Evolutionary conservation across 495 filamentous ascomycete species (phyloP).

Genomic region (Penicillium arizonense): DNA sequence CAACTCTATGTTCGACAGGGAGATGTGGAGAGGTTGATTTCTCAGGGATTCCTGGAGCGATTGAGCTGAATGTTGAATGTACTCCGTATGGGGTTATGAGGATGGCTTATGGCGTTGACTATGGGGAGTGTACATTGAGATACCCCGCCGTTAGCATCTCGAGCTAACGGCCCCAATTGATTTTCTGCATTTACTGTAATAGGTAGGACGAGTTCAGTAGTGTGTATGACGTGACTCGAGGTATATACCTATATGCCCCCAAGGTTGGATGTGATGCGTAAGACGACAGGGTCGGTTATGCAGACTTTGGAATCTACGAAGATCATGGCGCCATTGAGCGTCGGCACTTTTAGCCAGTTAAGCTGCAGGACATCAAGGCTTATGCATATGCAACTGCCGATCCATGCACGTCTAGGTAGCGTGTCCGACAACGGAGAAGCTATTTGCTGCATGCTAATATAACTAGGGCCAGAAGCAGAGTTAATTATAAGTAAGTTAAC

Average conservation of each 20-base stretch:
- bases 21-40: constrained; percentile 92
- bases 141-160: constrained; percentile 8
- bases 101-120: constrained; percentile 8
- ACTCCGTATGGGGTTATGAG: background rate
- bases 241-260: no score
- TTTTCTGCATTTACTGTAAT: constrained; percentile 2
- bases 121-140: constrained; percentile 5
- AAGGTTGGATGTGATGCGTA: no score
- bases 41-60: constrained; percentile 95
- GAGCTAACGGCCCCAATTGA: constrained; percentile 4
- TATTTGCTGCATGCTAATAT: no score
- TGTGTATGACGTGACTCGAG: background rate
- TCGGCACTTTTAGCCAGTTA: no score
- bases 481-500: no score
- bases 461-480: no score
- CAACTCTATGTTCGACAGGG: constrained; percentile 97
- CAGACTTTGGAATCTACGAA: background rate
- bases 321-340: no score
- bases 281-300: no score
- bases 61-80: constrained; percentile 60
- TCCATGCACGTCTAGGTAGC: no score
- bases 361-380: no score
- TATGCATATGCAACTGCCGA: no score
- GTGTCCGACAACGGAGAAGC: no score
- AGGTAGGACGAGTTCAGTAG: background rate